Evolutionary conservation across 2,329 filamentous ascomycete species (phyloP).

Genomic region (Paraphoma chrysanthemicola): DNA sequence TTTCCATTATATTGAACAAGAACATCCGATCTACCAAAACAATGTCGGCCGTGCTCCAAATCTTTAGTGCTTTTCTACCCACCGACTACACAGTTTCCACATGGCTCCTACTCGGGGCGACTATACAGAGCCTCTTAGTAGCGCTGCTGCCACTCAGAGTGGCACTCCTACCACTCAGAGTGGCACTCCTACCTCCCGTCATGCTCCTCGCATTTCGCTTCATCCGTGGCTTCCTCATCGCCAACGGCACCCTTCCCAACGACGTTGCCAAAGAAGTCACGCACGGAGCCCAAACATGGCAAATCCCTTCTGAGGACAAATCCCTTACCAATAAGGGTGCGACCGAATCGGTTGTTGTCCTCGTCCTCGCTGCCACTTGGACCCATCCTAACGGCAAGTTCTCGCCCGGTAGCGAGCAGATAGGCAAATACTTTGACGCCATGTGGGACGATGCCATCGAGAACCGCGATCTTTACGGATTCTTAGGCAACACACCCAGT

Average conservation of each 20-base stretch:
- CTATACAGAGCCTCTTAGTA: slow-evolving; percentile 7
- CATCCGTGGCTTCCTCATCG: slow-evolving; percentile 10
- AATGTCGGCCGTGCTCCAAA: not conserved
- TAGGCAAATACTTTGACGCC: slow-evolving; percentile 7
- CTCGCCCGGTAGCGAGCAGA: slow-evolving; percentile 4
- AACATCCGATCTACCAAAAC: not conserved
- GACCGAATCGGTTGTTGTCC: slow-evolving; percentile 7
- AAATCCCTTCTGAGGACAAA: slow-evolving; percentile 7
- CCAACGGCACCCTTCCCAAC: slow-evolving; percentile 10
- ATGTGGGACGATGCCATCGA: slow-evolving; percentile 18
- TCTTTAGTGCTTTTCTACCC: not conserved
- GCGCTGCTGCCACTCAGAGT: slow-evolving; percentile 9
- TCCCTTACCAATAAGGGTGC: not conserved
- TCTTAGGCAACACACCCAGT: slow-evolving; percentile 8
- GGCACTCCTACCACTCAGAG: slow-evolving; percentile 11
- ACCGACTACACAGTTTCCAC: slow-evolving; percentile 15
- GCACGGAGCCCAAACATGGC: slow-evolving; percentile 5
- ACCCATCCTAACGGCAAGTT: slow-evolving; percentile 14
- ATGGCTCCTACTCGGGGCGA: slow-evolving; percentile 14
- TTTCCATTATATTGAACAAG: not conserved
- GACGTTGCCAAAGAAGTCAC: slow-evolving; percentile 1
- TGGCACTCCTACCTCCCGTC: slow-evolving; percentile 12
- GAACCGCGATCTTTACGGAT: slow-evolving; percentile 16
- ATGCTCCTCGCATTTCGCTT: slow-evolving; percentile 7
- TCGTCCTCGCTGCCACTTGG: slow-evolving; percentile 12